These are phyloP conservation scores for Pichia norvegensis DNA, from an alignment of 1,139 yeast genomes.

Conservation along the genomic window DNA sequence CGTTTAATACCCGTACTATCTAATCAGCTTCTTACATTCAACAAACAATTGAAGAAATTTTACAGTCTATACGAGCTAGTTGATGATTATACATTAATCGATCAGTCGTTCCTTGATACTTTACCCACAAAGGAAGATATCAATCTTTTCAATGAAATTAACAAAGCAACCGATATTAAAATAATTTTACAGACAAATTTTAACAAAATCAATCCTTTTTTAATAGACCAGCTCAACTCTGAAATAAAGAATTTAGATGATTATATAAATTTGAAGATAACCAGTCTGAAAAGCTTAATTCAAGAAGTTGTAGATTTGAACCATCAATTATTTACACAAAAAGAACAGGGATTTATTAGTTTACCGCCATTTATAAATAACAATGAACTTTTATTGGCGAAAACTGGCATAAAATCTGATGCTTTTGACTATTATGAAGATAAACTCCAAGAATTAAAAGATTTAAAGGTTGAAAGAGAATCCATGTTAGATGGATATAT, in stretches of 20 bases:
- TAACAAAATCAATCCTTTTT: conserved; percentile 20
- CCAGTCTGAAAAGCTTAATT: conserved; percentile 13
- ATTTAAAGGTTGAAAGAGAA: conserved; percentile 18
- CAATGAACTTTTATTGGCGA: conserved; percentile 9
- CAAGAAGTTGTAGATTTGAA: conserved; percentile 4
- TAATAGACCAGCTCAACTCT: conserved; percentile 16
- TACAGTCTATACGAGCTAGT: conserved; percentile 17
- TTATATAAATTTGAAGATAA: conserved; percentile 10
- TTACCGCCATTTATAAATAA: conserved; percentile 6
- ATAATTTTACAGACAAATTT: conserved; percentile 23
- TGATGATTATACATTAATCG: conserved; percentile 16
- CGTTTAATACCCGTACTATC: conserved; percentile 23
- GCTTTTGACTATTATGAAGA: conserved; percentile 12
- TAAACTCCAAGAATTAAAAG: conserved; percentile 10
- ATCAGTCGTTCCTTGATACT: conserved; percentile 13
- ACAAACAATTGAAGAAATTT: conserved; percentile 18
- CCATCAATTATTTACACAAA: conserved; percentile 9
- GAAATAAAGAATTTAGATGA: conserved; percentile 16
- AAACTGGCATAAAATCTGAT: conserved; percentile 17
- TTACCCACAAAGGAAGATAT: conserved; percentile 23
- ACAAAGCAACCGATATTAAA: conserved; percentile 22
- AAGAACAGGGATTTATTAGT: conserved; percentile 11
- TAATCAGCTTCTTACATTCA: conserved; percentile 19
- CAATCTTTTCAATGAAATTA: conserved; percentile 10
- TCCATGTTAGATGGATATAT: conserved; percentile 12